These are phyloP conservation scores for Zygoascus sp. DNA, from an alignment of 1,139 yeast species.

Conservation along the genomic window DNA sequence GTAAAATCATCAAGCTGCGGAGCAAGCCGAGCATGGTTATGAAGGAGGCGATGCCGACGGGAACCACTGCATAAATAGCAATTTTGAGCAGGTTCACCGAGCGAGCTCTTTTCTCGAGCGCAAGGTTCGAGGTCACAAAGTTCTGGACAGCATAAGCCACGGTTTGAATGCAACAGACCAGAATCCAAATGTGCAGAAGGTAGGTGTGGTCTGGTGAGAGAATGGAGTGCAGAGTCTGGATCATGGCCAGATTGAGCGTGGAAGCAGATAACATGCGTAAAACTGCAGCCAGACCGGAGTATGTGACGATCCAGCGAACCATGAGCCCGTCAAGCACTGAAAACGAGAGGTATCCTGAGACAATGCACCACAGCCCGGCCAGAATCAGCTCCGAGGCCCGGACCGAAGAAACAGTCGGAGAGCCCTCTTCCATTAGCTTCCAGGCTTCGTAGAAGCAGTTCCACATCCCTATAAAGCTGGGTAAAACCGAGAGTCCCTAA, in stretches of 20 bases:
- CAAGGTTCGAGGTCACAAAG: conserved; percentile 81
- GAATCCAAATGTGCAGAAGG: conserved; percentile 84
- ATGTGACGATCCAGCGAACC: conserved; percentile 87
- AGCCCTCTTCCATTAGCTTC: conserved; percentile 22
- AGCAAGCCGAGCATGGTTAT: conserved; percentile 82
- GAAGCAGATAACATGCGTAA: conserved; percentile 81
- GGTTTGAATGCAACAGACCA: conserved; percentile 80
- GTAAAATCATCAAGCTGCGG: conserved; percentile 65
- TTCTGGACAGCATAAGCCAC: conserved; percentile 81
- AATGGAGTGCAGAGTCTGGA: conserved; percentile 58
- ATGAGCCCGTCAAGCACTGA: conserved; percentile 84
- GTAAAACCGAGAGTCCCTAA: conserved; percentile 65
- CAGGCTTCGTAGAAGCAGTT: conserved; percentile 51
- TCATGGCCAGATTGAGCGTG: conserved; percentile 62
- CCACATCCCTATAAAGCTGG: conserved; percentile 55
- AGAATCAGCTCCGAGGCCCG: conserved; percentile 38
- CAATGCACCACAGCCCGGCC: conserved; percentile 52
- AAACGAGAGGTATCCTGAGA: conserved; percentile 78
- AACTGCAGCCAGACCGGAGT: conserved; percentile 83
- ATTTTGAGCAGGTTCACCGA: conserved; percentile 69
- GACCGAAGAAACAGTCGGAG: conserved; percentile 33
- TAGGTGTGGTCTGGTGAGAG: conserved; percentile 48
- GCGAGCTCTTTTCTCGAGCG: conserved; percentile 43
- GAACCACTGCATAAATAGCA: conserved; percentile 94
- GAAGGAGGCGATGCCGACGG: conserved; percentile 92